Percentiles rank a stretch among this genome's conserved stretches.
These are phyloP conservation scores for Colletotrichum theobromicola DNA, from an alignment of 2,329 filamentous ascomycete species.

Conservation along the genomic window DNA sequence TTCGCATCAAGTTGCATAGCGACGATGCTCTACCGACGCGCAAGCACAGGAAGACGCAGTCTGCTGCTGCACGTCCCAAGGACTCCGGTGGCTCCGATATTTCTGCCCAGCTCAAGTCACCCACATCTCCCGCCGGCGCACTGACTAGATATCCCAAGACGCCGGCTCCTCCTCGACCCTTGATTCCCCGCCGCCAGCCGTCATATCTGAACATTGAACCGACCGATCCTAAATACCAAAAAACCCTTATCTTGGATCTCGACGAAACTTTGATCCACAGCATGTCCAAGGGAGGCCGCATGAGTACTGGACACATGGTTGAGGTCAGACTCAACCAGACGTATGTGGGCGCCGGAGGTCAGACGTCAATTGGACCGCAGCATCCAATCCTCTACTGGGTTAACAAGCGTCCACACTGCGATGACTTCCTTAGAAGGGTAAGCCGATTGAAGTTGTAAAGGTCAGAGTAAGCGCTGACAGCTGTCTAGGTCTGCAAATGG, in stretches of 20 bases:
- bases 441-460: slow-evolving; percentile 24
- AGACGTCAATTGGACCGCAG: slow-evolving; percentile 76
- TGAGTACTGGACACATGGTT: slow-evolving; percentile 98
- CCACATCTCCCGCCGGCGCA: slow-evolving; percentile 79
- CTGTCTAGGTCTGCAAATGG: slow-evolving; percentile 84
- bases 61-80: slow-evolving; percentile 48
- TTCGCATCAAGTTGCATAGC: slow-evolving; percentile 87
- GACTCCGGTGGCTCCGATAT: slow-evolving; percentile 53
- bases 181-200: slow-evolving; percentile 87
- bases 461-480: background rate
- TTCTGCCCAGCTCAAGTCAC: slow-evolving; percentile 88
- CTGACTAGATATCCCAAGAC: slow-evolving; percentile 91
- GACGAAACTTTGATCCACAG: slow-evolving; percentile 98
- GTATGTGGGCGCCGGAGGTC: slow-evolving; percentile 69
- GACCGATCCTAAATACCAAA: slow-evolving; percentile 67
- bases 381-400: slow-evolving; percentile 99
- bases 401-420: slow-evolving; percentile 95
- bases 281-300: slow-evolving; percentile 93
- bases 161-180: slow-evolving; percentile 84
- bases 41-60: slow-evolving; percentile 69
- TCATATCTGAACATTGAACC: slow-evolving; percentile 76
- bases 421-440: slow-evolving; percentile 90
- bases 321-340: slow-evolving; percentile 88
- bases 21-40: slow-evolving; percentile 77
- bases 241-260: slow-evolving; percentile 93